phyloP scores from a whole-genome alignment of 441 rosid species.

The Adansonia rubrostipa region DNA sequence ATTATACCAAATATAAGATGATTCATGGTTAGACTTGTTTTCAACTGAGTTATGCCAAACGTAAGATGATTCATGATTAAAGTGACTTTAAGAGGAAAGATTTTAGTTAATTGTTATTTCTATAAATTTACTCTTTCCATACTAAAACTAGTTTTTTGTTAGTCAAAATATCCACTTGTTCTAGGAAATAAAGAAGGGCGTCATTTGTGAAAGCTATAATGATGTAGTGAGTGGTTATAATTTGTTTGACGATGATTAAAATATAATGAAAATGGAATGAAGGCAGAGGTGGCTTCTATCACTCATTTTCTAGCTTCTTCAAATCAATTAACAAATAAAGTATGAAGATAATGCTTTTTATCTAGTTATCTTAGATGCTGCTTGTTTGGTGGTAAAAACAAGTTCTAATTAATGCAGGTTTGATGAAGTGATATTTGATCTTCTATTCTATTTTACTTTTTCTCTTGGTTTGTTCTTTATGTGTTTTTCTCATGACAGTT shows the following conservation, averaged over 20 bases:
- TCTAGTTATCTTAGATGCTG: not conserved
- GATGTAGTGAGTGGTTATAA: not conserved
- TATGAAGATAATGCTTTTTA: not conserved
- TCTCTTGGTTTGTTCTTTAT: not conserved
- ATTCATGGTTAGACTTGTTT: not conserved
- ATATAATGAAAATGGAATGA: not conserved
- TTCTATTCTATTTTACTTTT: conserved; percentile 12
- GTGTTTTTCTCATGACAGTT: conserved; percentile 12
- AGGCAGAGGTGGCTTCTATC: conserved; percentile 9
- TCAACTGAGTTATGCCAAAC: not conserved
- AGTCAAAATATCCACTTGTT: not conserved
- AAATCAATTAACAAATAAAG: not conserved
- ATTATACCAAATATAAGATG: not conserved
- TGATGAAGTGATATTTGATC: not conserved
- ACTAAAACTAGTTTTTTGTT: not conserved
- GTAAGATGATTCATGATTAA: too few relatives aligned
- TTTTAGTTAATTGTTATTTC: not conserved
- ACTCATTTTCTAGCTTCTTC: not conserved
- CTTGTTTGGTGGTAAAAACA: not conserved
- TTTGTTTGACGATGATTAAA: not conserved
- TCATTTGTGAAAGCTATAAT: not conserved
- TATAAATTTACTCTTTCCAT: not conserved
- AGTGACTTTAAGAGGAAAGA: not conserved
- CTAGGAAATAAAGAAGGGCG: not conserved
- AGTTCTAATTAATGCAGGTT: not conserved